Evolutionary conservation across 2,329 filamentous ascomycete genomes (phyloP), one percentile per base, ranked within the genome.

Genomic region (Xylaria sp.): DNA sequence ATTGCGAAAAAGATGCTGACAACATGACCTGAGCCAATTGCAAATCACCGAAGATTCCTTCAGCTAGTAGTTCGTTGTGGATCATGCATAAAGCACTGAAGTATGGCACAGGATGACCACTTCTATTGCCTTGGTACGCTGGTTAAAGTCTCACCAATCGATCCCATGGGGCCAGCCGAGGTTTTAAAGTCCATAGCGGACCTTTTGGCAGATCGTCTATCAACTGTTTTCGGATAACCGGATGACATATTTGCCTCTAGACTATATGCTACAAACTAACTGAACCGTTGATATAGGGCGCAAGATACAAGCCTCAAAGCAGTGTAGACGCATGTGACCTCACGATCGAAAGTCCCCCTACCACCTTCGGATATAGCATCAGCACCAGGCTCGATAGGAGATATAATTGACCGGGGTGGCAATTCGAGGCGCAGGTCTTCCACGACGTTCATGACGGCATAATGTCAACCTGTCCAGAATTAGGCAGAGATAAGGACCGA

Each of bases 1-100:
- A 38, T 59, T 31, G 22, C 27, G 38, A 63, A 45, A 3, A 36
- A 64, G 44, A 36, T 63, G 65, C 65, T 67, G 65, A 67, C 65
- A 36, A 61, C 65, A 67, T 67, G 17, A 42, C 13, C 31, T 38
- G 55, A 45, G 27, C 42, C 49, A 60, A 63, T 63, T 22, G 42
- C 2, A 44, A 31, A 25, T 33, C 38, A n/a, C 17, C n/a, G 17
- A 29, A 45, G 2, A 15, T 50, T 33, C 6, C 3, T 13, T 50
- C 17, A 15, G 20, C 49, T 17, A 7, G 7, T 17, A 38, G 33
- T 59, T 50, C 33, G 27, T 13, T 22, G 33, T 55, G 50, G 39
- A 55, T 38, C 39, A 54, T 63, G 60, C 47, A 66, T 44, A 50
- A 50, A 17, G 38, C 29, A 49, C 31, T 15, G 31, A 38, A 17